Conservation (phyloP, 768 basidiomycete species). For the Clavulina sp. region DNA sequence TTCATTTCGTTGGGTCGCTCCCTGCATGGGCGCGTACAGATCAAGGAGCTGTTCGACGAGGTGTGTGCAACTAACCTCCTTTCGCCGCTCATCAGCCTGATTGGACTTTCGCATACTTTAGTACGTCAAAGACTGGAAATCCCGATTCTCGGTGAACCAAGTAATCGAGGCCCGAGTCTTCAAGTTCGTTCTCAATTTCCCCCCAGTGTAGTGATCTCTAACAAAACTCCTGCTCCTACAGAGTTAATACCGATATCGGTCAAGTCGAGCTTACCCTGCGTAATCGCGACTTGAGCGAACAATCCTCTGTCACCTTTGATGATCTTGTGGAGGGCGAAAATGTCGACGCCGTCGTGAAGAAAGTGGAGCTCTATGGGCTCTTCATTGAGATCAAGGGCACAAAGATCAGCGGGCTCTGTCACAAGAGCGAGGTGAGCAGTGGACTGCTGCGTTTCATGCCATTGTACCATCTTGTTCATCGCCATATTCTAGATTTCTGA, state of each 20-base stretch:
- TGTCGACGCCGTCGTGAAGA: slow-evolving; percentile 60
- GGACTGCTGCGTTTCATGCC: not conserved
- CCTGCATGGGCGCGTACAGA: slow-evolving; percentile 85
- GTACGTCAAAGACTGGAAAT: slow-evolving; percentile 95
- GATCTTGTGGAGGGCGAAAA: slow-evolving; percentile 68
- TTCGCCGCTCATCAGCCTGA: too few relatives aligned
- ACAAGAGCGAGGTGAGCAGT: slow-evolving; percentile 65
- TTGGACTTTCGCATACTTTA: slow-evolving; percentile 24
- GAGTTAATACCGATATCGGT: slow-evolving; percentile 49
- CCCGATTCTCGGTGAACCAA: slow-evolving; percentile 58
- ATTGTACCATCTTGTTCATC: not conserved
- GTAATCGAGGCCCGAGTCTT: slow-evolving; percentile 75
- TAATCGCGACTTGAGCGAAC: slow-evolving; percentile 30
- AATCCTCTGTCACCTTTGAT: not conserved
- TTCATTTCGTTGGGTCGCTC: slow-evolving; percentile 73
- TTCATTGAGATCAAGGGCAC: slow-evolving; percentile 81
- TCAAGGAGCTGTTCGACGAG: slow-evolving; percentile 84
- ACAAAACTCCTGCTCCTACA: slow-evolving; percentile 18
- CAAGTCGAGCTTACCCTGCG: slow-evolving; percentile 88
- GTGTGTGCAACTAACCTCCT: slow-evolving; percentile 19
- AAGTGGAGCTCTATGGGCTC: slow-evolving; percentile 76
- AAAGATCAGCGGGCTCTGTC: slow-evolving; percentile 77
- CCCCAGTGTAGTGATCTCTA: not conserved
- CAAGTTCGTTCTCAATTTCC: slow-evolving; percentile 29
- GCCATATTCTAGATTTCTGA: slow-evolving; percentile 56